Evolutionary conservation across 495 filamentous ascomycete genomes (phyloP), one percentile per base, ranked within the genome.

Genomic region (Penicillium roqueforti): DNA sequence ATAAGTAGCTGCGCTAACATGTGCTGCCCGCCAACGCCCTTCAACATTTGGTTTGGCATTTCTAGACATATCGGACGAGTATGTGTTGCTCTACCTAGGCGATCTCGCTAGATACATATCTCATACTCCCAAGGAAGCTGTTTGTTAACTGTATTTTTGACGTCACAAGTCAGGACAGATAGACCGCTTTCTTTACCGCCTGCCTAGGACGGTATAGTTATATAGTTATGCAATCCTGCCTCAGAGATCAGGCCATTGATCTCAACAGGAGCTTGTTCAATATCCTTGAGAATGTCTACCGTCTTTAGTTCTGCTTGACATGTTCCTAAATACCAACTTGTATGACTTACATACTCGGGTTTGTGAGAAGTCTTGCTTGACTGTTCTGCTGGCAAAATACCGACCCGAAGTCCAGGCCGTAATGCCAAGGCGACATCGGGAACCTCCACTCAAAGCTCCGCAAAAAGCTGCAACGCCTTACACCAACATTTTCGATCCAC

Each of bases 401-500:
- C 8, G 10, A 36, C 32, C 14, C 0, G 5, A 6, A 13, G 32
- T 14, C 31, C 14, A n/a, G 32, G n/a, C n/a, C 14, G 32, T 34
- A 36, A 54, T 29, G 64, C 61, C 64, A 62, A 67, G 62, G 23
- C 56, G 38, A 34, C 40, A 54, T 67, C 58, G 53, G 61, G 38
- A 34, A 34, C 40, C 58, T 67, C 58, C 58, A 58, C 56, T 50
- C 58, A 49, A 51, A 57, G 43, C 57, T 66, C 60, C 56, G 59
- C 53, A 56, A 48, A 55, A 60, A 58, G 55, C 51, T 56, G 55
- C 54, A 40, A 16, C 32, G n/a, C 34, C 47, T 18, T 25, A 20
- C 23, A 39, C 47, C n/a, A 51, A 39, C 19, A 10, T 6, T 19
- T 40, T 29, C 25, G 38, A 37, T 46, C 37, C 51, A 38, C 22